Percentiles rank a stretch among this genome's conserved stretches.
phyloP scores from a whole-genome alignment of 1,284 basidiomycete genomes.

The Irpex sp. region DNA sequence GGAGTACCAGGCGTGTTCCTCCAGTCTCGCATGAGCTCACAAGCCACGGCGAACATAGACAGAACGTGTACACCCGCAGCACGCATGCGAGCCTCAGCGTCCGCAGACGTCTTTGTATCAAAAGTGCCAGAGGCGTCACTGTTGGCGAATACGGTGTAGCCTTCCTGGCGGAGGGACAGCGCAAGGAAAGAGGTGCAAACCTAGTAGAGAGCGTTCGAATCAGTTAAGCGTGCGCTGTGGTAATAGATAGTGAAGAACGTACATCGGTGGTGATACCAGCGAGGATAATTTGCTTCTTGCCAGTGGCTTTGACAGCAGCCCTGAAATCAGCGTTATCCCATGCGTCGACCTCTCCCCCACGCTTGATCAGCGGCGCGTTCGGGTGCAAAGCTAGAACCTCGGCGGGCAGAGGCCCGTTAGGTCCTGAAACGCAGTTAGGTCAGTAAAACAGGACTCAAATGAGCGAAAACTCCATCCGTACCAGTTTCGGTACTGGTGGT shows the following conservation, averaged over 20 bases:
- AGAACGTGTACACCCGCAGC: conserved; percentile 40
- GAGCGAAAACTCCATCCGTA: conserved; percentile 8
- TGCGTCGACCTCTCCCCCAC: conserved; percentile 45
- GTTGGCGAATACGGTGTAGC: conserved; percentile 44
- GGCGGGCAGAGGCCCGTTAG: conserved; percentile 41
- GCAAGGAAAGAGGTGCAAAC: conserved; percentile 46
- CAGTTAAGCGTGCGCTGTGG: background rate
- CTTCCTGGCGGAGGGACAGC: conserved; percentile 38
- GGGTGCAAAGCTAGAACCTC: conserved; percentile 43
- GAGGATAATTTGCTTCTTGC: conserved; percentile 45
- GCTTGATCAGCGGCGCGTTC: conserved; percentile 39
- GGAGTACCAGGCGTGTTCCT: conserved; percentile 36
- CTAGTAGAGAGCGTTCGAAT: conserved; percentile 18
- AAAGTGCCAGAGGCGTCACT: conserved; percentile 42
- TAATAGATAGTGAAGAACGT: conserved; percentile 15
- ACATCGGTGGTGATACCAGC: conserved; percentile 47
- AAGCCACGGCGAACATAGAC: conserved; percentile 38
- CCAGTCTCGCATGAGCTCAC: conserved; percentile 47
- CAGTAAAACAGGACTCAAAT: too few species aligned
- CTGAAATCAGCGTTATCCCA: conserved; percentile 48
- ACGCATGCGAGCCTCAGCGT: conserved; percentile 45
- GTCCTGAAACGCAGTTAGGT: conserved; percentile 25
- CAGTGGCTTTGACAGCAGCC: conserved; percentile 41
- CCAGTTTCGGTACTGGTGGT: conserved; percentile 43
- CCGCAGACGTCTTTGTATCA: conserved; percentile 34